Base-by-base conservation (phyloP, 768 basidiomycete species). In the Gautieria morchelliformis region DNA sequence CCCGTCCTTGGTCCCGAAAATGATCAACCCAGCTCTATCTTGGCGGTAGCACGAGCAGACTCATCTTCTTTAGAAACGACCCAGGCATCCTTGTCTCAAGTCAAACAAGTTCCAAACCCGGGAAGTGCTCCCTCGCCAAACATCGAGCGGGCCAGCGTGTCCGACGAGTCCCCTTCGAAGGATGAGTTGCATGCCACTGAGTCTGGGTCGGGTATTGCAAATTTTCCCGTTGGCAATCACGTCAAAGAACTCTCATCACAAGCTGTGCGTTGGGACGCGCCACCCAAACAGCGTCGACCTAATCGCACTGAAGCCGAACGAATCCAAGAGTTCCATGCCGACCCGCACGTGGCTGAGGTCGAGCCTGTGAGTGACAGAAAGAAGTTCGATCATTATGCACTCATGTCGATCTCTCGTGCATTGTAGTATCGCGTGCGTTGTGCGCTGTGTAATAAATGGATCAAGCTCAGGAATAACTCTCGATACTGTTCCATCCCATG, bases 401-500 rank as follows among this genome's bases (percentile, higher is more conserved):
- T 46, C 20, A 17, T 47, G n/a, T 33, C 24, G 15, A 56, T 20
- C 24, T 11, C 10, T 37, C 19, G 19, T 55, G n/a, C 19, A 9
- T 24, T 30, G 24, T 24, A 57, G 56, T 57, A 57, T 50, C 56
- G 45, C 15, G 47, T 57, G 11, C 37, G 49, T 17, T 57, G 56
- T 40, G 46, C 20, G 14, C 12, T 24, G 17, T 57, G 56, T 17
- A 37, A 57, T 27, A 57, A 57, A n/a, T 57, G 56, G 56, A 57
- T 57, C 30, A 57, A 57, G 44, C 56, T 57, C 20, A 47, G 56
- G 19, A 57, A 57, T 24, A 57, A 91, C 67, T 89, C 87, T 54
- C 89, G 87, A 0, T 91, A 89, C 63, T 91, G 88, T 64, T 85
- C 83, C n/a, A 89, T 90, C 54, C 88, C 88, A 0, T 90, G 88